Conservation (phyloP, 495 filamentous ascomycete genomes). For the Tetracladium setigerum region DNA sequence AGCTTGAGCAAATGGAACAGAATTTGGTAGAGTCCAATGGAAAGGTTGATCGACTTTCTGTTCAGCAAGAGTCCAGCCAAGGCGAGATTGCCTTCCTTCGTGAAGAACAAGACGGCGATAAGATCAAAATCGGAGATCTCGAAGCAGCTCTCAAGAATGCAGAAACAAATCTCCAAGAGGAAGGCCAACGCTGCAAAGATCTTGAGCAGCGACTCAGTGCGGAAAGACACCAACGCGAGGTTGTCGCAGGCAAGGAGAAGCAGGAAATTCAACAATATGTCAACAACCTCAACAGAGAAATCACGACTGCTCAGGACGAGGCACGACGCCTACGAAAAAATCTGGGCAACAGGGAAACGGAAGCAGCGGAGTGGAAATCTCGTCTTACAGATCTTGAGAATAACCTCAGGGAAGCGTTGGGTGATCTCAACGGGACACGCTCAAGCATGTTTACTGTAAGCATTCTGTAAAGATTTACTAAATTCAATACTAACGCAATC, state of each 20-base stretch:
- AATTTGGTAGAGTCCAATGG: conserved; percentile 71
- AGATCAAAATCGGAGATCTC: conserved; percentile 93
- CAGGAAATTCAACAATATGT: conserved; percentile 68
- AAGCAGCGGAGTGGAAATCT: conserved; percentile 83
- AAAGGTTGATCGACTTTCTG: conserved; percentile 75
- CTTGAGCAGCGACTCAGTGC: conserved; percentile 68
- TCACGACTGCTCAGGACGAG: conserved; percentile 79
- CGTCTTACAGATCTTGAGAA: conserved; percentile 82
- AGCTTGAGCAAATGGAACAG: conserved; percentile 69
- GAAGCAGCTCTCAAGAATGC: conserved; percentile 71
- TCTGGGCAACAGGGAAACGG: conserved; percentile 76
- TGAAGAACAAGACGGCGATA: conserved; percentile 95
- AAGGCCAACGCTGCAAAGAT: conserved; percentile 71
- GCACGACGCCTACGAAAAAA: conserved; percentile 69
- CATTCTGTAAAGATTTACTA: conserved; percentile 7
- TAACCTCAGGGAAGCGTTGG: conserved; percentile 73
- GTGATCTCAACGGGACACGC: conserved; percentile 78
- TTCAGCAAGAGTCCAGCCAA: conserved; percentile 88
- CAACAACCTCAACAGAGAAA: conserved; percentile 78
- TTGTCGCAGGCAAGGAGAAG: conserved; percentile 78
- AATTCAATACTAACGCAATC: conserved; percentile 21
- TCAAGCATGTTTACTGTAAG: conserved; percentile 70
- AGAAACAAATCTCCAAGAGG: conserved; percentile 64
- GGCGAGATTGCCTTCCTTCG: conserved; percentile 90
- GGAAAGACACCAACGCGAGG: conserved; percentile 79